Percentiles rank a stretch among this genome's conserved stretches.
These are phyloP conservation scores for Coemansia sp. DNA, from an alignment of 192 early-diverging fungal genomes.

Conservation along the genomic window DNA sequence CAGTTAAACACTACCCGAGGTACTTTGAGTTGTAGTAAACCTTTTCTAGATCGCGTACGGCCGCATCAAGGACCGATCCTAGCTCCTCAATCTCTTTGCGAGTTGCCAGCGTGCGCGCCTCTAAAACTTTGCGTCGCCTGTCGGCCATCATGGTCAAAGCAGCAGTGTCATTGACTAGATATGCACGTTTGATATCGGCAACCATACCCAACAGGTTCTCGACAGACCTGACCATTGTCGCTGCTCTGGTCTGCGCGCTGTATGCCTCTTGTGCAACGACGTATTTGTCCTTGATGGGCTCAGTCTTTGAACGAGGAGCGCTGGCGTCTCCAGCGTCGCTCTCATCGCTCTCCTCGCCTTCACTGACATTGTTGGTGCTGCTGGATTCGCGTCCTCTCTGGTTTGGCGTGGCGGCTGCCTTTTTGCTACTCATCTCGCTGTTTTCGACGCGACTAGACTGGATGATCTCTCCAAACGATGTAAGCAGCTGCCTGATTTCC, in stretches of 20 bases:
- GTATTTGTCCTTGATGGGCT: constrained; percentile 55
- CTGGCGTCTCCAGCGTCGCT: constrained; percentile 8
- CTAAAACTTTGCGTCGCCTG: constrained; percentile 33
- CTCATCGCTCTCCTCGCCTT: not conserved
- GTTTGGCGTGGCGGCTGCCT: constrained; percentile 8
- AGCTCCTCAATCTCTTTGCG: constrained; percentile 37
- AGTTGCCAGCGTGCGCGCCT: constrained; percentile 25
- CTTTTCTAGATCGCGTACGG: constrained; percentile 51
- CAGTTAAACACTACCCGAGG: constrained; percentile 10
- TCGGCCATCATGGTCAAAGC: constrained; percentile 40
- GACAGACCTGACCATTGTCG: constrained; percentile 55
- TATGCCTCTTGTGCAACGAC: constrained; percentile 53
- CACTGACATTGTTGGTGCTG: not conserved
- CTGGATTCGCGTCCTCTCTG: constrained; percentile 12
- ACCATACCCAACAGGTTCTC: constrained; percentile 57
- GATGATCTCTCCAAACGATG: constrained; percentile 56
- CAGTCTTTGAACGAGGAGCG: constrained; percentile 13
- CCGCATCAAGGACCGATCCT: constrained; percentile 39
- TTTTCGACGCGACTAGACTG: constrained; percentile 49
- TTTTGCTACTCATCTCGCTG: constrained; percentile 22
- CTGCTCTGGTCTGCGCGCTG: constrained; percentile 50
- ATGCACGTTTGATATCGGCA: constrained; percentile 48
- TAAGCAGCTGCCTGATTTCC: constrained; percentile 55
- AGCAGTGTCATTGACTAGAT: constrained; percentile 50
- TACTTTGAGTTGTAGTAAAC: constrained; percentile 56